phyloP scores from a whole-genome alignment of 1,284 basidiomycete species.

The Phellopilus nigrolimitatus region DNA sequence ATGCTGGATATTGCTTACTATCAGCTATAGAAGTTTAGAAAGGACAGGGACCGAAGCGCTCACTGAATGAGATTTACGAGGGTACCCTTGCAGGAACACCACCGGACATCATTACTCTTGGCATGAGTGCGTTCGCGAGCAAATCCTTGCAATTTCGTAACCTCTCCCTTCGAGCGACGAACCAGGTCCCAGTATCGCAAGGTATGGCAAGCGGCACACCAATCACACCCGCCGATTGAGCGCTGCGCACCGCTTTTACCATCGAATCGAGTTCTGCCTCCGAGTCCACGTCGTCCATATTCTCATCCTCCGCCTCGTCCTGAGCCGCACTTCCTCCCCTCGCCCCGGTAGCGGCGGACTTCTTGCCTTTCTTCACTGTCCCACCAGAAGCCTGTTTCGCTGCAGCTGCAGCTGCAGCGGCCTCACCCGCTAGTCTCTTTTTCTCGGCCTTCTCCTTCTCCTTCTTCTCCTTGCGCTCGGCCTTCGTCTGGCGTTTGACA shows the following conservation, averaged over 20 bases:
- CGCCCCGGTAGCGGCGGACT: constrained; percentile 31
- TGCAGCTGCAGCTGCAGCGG: constrained; percentile 48
- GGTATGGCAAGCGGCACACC: constrained; percentile 47
- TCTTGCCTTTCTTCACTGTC: constrained; percentile 56
- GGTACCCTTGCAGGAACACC: not conserved
- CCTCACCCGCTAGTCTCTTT: constrained; percentile 63
- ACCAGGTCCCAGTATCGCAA: constrained; percentile 55
- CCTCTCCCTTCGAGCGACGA: constrained; percentile 69
- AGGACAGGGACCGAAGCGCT: too few species aligned
- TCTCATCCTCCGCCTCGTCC: constrained; percentile 55
- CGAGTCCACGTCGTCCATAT: constrained; percentile 75
- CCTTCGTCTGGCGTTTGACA: constrained; percentile 77
- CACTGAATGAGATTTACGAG: not conserved
- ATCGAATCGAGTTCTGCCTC: constrained; percentile 65
- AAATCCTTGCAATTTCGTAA: constrained; percentile 64
- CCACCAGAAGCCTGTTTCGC: constrained; percentile 37
- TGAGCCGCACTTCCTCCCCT: constrained; percentile 24
- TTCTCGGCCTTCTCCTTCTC: constrained; percentile 74
- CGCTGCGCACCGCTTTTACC: constrained; percentile 47
- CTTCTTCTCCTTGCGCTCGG: constrained; percentile 75
- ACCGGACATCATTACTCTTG: constrained; percentile 10
- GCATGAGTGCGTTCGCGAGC: constrained; percentile 49
- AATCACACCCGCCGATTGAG: constrained; percentile 47
- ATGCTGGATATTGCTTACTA: too few species aligned
- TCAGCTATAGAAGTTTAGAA: too few species aligned